Base-by-base conservation (phyloP, 768 basidiomycete species). In the Tylopilus sp. region DNA sequence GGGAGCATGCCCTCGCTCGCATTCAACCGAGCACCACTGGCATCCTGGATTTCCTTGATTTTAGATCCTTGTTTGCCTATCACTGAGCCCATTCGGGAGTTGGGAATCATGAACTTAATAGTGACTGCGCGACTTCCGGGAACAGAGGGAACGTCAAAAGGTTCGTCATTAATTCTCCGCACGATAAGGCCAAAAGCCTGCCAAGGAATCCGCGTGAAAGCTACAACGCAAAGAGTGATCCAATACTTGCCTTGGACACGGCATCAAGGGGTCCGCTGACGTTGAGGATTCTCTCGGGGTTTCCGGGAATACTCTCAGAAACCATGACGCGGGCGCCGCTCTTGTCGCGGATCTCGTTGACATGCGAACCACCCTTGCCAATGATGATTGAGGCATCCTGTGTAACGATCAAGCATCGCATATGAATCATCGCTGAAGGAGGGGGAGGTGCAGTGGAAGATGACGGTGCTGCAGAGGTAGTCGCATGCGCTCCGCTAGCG, bases 311-410 rank as follows among this genome's bases (percentile, higher is more conserved):
- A 67, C 93, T 93, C 75, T 99, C 97, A 19, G 94, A 98, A 43
- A 99, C 93, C 78, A 94, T 91, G 62, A 98, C 93, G 45, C 93
- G 82, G 14, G 96, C 95, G 40, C 92, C 93, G 59, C 92, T 94
- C 78, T 96, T 97, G 72, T 98, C 97, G 56, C 97, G 80, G 57
- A 99, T 98, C 72, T 99, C 97, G 64, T 97, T 98, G 62, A 99
- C 95, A 73, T 98, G 97, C 40, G 89, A 82, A 58, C 96, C 96
- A 45, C 78, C 89, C 73, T 93, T 92, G 33, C 97, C 97, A 60
- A 99, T 99, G 76, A 98, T 98, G 74, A 99, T 96, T 50, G 92
- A 95, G 13, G 97, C 97, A 73, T 99, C 97, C 74, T 98, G 95
- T 11, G 97, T 98, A 62, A 99, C 97, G 67, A 99, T 99, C 64